Evolutionary conservation across 805 yeast genomes (phyloP).

Genomic region (Candida sanyiensis): DNA sequence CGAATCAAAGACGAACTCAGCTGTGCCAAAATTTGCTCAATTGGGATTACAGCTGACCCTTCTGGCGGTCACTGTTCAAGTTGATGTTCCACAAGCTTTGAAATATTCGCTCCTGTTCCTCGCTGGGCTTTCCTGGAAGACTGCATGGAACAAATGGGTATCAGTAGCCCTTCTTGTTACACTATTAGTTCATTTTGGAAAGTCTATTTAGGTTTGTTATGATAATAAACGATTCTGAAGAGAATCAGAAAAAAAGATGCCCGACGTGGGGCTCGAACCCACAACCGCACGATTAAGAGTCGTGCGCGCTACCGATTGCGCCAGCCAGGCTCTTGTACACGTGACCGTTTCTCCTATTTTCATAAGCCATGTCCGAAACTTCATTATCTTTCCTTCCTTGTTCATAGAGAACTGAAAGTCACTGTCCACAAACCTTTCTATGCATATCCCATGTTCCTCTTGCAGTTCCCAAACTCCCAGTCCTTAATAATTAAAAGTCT

Average conservation of each 20-base stretch:
- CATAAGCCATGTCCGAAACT: too few relatives aligned
- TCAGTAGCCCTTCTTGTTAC: neutral
- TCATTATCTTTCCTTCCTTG: too few relatives aligned
- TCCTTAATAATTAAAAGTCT: too few relatives aligned
- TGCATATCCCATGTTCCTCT: too few relatives aligned
- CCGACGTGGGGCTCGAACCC: constrained; percentile 6
- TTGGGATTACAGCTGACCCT: constrained; percentile 1
- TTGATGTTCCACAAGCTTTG: neutral
- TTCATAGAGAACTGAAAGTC: too few relatives aligned
- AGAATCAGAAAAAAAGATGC: neutral
- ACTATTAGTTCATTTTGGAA: too few relatives aligned
- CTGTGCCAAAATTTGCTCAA: too few relatives aligned
- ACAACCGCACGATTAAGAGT: constrained; percentile 5
- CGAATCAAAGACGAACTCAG: neutral
- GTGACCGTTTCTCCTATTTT: too few relatives aligned
- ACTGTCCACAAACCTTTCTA: too few relatives aligned
- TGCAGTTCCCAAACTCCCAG: too few relatives aligned
- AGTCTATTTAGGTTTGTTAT: too few relatives aligned
- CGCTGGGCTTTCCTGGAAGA: constrained; percentile 4
- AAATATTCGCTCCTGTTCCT: constrained; percentile 2
- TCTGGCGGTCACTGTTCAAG: neutral
- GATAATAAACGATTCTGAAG: neutral
- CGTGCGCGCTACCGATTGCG: constrained; percentile 6
- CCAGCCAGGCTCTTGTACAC: neutral
- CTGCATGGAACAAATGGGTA: neutral